These are phyloP conservation scores for Trichophyton rubrum DNA, from an alignment of 2,329 filamentous ascomycete species.

Conservation along the genomic window DNA sequence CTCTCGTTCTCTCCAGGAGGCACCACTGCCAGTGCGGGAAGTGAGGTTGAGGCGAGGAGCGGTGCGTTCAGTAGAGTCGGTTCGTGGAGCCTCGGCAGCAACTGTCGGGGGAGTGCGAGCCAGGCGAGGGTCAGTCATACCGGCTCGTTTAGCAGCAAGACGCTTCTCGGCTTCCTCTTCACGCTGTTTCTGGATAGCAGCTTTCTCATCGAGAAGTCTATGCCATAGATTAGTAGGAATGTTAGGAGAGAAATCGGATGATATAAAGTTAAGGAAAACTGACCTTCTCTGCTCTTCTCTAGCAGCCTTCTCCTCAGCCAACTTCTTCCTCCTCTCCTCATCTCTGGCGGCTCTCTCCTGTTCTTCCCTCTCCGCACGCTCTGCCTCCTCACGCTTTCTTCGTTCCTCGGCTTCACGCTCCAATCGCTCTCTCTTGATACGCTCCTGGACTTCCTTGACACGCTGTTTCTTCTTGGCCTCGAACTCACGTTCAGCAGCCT, in stretches of 20 bases:
- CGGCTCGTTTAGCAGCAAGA: constrained; percentile 39
- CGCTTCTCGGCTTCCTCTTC: constrained; percentile 81
- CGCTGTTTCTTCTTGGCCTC: constrained; percentile 81
- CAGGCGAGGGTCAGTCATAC: constrained; percentile 37
- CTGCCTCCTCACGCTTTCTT: constrained; percentile 68
- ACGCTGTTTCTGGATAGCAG: constrained; percentile 58
- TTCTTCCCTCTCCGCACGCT: constrained; percentile 66
- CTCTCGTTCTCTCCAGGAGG: constrained; percentile 48
- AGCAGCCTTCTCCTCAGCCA: constrained; percentile 57
- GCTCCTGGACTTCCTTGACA: constrained; percentile 77
- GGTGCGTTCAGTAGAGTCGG: constrained; percentile 38
- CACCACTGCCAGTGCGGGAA: constrained; percentile 36
- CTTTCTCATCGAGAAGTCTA: constrained; percentile 51
- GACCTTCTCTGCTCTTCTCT: constrained; percentile 48
- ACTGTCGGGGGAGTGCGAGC: constrained; percentile 35
- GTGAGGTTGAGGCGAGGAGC: constrained; percentile 46
- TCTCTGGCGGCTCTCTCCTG: constrained; percentile 70
- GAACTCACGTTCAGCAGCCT: constrained; percentile 81
- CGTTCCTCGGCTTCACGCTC: constrained; percentile 78
- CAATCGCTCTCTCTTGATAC: constrained; percentile 66
- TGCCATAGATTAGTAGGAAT: constrained; percentile 12
- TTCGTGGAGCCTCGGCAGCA: constrained; percentile 33
- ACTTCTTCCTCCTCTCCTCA: constrained; percentile 62
- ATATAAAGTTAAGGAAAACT: constrained; percentile 25
- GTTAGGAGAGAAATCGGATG: constrained; percentile 11